Evolutionary conservation across 306 rosid genomes (phyloP).

Genomic region (Cyamopsis tetragonoloba): DNA sequence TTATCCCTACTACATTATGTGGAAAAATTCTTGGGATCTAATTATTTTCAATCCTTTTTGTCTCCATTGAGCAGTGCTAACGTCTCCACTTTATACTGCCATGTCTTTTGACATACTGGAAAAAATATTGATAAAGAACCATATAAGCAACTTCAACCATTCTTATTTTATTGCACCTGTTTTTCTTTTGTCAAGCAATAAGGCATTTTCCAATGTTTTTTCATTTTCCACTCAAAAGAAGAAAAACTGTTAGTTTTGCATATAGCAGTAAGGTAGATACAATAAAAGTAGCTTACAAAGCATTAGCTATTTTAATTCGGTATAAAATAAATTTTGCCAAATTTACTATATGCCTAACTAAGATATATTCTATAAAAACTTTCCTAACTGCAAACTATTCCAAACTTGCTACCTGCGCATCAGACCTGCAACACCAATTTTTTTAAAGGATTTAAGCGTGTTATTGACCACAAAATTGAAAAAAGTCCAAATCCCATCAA

Average conservation of each 20-base stretch:
- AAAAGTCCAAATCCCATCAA: conserved; percentile 13
- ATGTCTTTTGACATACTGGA: background rate
- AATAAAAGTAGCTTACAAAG: background rate
- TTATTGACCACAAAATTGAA: conserved; percentile 4
- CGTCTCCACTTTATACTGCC: background rate
- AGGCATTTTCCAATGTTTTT: background rate
- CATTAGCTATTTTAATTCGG: background rate
- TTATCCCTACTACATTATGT: too few species aligned
- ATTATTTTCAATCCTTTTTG: background rate
- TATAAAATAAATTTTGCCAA: too few species aligned
- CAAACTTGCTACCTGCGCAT: background rate
- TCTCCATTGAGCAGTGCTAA: background rate
- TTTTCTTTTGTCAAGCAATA: background rate
- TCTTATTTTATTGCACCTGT: background rate
- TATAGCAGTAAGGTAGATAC: background rate
- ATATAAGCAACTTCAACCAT: background rate
- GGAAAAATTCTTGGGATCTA: too few species aligned
- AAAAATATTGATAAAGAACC: background rate
- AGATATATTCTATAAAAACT: background rate
- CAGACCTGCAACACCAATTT: background rate
- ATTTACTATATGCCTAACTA: too few species aligned
- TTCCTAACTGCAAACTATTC: background rate
- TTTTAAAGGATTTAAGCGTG: background rate
- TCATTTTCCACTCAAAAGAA: background rate
- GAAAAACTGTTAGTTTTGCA: background rate